These are phyloP conservation scores for Syncephalastrum monosporum DNA, from an alignment of 371 early-diverging fungal genomes.

Conservation along the genomic window DNA sequence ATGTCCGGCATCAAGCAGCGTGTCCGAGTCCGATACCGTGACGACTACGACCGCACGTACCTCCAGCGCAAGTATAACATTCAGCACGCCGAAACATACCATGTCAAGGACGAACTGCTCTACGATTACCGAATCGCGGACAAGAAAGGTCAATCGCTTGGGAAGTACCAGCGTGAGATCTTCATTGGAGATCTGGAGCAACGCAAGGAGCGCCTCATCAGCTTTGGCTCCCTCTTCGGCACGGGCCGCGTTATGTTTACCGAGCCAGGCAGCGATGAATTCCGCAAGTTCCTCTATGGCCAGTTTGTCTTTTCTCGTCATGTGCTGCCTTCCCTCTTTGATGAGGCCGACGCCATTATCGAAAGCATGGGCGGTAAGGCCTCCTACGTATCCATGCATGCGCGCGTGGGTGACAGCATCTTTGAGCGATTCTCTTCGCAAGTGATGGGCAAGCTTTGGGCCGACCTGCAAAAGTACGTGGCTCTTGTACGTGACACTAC, in stretches of 20 bases:
- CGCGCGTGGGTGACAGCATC: constrained; percentile 54
- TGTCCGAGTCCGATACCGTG: constrained; percentile 29
- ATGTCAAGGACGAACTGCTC: constrained; percentile 37
- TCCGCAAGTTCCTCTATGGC: constrained; percentile 20
- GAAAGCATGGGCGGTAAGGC: constrained; percentile 48
- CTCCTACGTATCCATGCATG: constrained; percentile 48
- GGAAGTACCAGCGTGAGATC: constrained; percentile 40
- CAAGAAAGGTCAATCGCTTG: constrained; percentile 20
- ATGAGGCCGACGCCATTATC: constrained; percentile 49
- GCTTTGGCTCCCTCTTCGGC: constrained; percentile 63
- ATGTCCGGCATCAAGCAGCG: constrained; percentile 23
- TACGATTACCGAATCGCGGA: constrained; percentile 55
- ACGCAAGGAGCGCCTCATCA: constrained; percentile 44
- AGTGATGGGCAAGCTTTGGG: constrained; percentile 30
- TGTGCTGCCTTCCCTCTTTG: constrained; percentile 32
- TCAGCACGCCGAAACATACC: constrained; percentile 21
- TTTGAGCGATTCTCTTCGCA: constrained; percentile 41
- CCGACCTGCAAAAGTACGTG: constrained; percentile 28
- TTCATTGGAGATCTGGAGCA: constrained; percentile 38
- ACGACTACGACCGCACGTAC: constrained; percentile 20
- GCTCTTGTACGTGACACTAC: constrained; percentile 17
- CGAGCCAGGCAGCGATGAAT: constrained; percentile 32
- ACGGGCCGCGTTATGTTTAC: constrained; percentile 48
- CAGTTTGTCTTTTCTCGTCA: constrained; percentile 33
- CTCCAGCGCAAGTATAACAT: constrained; percentile 27